Evolutionary conservation across 1,284 basidiomycete genomes (phyloP).

Genomic region (Tilletia horrida): DNA sequence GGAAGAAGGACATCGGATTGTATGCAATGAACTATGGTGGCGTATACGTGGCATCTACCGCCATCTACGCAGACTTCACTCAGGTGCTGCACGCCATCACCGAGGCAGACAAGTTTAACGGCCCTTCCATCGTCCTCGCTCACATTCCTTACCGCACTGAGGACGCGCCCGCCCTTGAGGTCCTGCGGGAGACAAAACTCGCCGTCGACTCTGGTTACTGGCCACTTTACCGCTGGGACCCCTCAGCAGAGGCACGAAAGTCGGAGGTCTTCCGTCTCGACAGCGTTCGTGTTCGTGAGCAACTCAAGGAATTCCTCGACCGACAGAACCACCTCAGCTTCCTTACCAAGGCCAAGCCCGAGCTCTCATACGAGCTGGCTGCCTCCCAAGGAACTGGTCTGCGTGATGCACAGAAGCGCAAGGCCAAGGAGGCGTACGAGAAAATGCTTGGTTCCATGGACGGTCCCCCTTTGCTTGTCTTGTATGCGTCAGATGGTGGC

Average conservation of each 20-base stretch:
- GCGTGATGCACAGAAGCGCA: slow-evolving; percentile 75
- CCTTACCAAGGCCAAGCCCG: slow-evolving; percentile 71
- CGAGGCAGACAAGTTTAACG: slow-evolving; percentile 85
- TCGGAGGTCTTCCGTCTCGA: slow-evolving; percentile 85
- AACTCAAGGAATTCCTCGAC: slow-evolving; percentile 91
- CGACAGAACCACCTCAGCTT: slow-evolving; percentile 93
- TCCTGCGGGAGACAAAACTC: slow-evolving; percentile 93
- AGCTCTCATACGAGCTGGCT: slow-evolving; percentile 78
- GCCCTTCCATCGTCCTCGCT: slow-evolving; percentile 87
- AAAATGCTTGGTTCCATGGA: slow-evolving; percentile 80
- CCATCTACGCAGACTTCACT: slow-evolving; percentile 90
- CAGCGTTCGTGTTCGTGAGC: slow-evolving; percentile 88
- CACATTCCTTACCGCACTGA: slow-evolving; percentile 82
- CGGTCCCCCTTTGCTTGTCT: slow-evolving; percentile 79
- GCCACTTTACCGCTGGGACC: slow-evolving; percentile 98
- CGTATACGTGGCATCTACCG: slow-evolving; percentile 90
- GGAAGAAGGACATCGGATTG: slow-evolving; percentile 54
- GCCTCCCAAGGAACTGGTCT: slow-evolving; percentile 78
- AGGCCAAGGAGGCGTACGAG: slow-evolving; percentile 81
- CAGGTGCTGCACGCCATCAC: slow-evolving; percentile 88
- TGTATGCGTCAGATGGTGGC: slow-evolving; percentile 92
- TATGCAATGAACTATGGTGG: slow-evolving; percentile 99
- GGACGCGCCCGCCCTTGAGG: slow-evolving; percentile 71
- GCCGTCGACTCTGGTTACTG: slow-evolving; percentile 95
- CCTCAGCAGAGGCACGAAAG: slow-evolving; percentile 67